Conservation (phyloP, 805 yeast species). For the Kodamaea nitidulidarum region DNA sequence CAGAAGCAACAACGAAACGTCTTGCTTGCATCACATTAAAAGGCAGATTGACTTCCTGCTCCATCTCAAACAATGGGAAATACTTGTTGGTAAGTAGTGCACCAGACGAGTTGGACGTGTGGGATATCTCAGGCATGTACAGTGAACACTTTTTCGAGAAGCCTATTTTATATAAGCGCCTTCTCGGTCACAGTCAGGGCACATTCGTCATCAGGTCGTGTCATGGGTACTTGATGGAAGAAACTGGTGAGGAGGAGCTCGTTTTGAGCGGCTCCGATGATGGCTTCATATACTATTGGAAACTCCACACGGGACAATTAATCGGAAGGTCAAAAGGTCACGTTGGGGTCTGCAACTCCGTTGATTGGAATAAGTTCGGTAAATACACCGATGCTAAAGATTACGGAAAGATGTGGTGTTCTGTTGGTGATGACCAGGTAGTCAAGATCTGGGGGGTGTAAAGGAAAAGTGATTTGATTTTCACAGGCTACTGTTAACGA, state of each 20-base stretch:
- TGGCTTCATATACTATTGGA: constrained; percentile 75
- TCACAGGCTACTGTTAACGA: background rate
- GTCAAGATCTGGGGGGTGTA: constrained; percentile 63
- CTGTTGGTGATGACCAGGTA: constrained; percentile 77
- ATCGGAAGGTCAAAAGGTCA: constrained; percentile 62
- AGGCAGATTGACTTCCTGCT: constrained; percentile 61
- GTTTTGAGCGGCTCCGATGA: constrained; percentile 84
- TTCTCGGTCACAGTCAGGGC: constrained; percentile 68
- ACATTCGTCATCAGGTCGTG: constrained; percentile 70
- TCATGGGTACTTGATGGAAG: constrained; percentile 55
- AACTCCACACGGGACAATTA: constrained; percentile 63
- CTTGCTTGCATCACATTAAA: constrained; percentile 48
- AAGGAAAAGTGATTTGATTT: background rate
- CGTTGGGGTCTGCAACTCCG: constrained; percentile 65
- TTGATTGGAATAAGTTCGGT: constrained; percentile 58
- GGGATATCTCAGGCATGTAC: constrained; percentile 54
- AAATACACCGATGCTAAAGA: constrained; percentile 19
- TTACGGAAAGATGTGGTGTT: constrained; percentile 59
- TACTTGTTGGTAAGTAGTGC: constrained; percentile 58
- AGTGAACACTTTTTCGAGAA: constrained; percentile 15
- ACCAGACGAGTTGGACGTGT: constrained; percentile 74
- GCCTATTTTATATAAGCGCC: constrained; percentile 56
- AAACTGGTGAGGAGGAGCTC: constrained; percentile 50
- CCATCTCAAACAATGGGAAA: constrained; percentile 52
- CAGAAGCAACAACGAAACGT: constrained; percentile 31